Evolutionary conservation across 148 eudicot species (phyloP).

Genomic region (Camellia granthamiana): DNA sequence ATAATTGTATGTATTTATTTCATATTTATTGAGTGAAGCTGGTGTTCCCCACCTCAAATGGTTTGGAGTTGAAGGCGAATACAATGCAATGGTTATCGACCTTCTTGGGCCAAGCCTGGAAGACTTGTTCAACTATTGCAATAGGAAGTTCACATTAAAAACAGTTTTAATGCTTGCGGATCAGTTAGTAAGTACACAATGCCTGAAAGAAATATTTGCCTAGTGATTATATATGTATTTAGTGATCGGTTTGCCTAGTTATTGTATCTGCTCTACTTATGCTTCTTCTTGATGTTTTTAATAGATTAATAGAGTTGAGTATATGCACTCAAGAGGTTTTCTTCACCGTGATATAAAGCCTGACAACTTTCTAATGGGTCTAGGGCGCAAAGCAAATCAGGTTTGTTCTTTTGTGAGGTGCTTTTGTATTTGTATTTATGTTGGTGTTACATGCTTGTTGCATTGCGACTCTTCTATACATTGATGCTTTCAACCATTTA

Average conservation of each 20-base stretch:
- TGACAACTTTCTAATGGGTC: conserved; percentile 95
- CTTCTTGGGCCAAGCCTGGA: conserved; percentile 80
- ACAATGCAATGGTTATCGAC: conserved; percentile 70
- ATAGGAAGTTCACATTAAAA: conserved; percentile 65
- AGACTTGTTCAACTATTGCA: conserved; percentile 70
- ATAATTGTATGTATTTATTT: not conserved
- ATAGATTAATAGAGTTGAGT: conserved; percentile 65
- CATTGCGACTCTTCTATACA: not conserved
- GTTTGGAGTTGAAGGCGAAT: conserved; percentile 69
- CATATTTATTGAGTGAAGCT: conserved; percentile 35
- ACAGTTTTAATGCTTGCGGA: conserved; percentile 78
- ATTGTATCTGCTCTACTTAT: not conserved
- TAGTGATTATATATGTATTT: not conserved
- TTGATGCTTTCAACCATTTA: not conserved
- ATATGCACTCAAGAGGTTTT: conserved; percentile 94
- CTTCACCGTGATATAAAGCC: conserved; percentile 99
- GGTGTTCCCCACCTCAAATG: conserved; percentile 71
- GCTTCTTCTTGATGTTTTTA: conserved; percentile 9
- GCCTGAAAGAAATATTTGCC: not conserved
- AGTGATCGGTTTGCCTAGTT: not conserved
- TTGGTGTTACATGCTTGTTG: conserved; percentile 5
- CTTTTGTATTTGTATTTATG: not conserved
- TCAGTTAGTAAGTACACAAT: conserved; percentile 47
- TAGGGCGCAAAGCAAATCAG: conserved; percentile 99
- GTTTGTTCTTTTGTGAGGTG: conserved; percentile 27